phyloP scores from a whole-genome alignment of 1,284 basidiomycete species.

The Ceratobasidium sp. region DNA sequence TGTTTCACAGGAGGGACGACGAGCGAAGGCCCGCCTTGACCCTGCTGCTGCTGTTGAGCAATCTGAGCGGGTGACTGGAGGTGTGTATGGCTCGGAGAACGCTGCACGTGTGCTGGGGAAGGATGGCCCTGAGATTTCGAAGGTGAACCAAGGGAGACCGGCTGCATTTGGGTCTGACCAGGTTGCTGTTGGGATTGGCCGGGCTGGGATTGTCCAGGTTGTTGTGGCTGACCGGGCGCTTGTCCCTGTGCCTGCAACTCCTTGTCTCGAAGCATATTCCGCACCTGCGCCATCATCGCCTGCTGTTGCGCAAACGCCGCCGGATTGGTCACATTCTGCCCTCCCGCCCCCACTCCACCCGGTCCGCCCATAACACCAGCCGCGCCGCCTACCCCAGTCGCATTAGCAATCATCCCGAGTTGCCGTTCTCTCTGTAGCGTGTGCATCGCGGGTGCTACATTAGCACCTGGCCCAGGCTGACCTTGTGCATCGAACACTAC shows the following conservation, averaged over 20 bases:
- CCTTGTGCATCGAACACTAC: conserved; percentile 20
- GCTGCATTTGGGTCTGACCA: conserved; percentile 5
- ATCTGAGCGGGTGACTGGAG: background rate
- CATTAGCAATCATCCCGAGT: too few relatives aligned
- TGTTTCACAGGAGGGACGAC: too few relatives aligned
- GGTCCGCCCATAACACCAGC: background rate
- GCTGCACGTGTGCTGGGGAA: background rate
- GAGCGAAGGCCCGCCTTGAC: too few relatives aligned
- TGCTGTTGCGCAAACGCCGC: conserved; percentile 10
- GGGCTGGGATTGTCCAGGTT: background rate
- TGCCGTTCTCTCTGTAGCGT: conserved; percentile 15
- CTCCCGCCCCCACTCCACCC: background rate
- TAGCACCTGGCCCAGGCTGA: conserved; percentile 12
- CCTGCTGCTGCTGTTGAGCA: too few relatives aligned
- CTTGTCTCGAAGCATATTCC: background rate
- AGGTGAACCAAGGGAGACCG: background rate
- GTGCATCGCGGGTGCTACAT: conserved; percentile 6
- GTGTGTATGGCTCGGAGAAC: conserved; percentile 7
- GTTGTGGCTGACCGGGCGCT: background rate
- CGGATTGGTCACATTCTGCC: background rate
- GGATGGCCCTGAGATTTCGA: background rate
- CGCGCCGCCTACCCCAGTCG: too few relatives aligned
- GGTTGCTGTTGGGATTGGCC: background rate
- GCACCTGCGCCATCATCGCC: background rate
- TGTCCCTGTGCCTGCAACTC: conserved; percentile 1